phyloP scores from a whole-genome alignment of 345 rosid genomes.

The Cardamine occulta region DNA sequence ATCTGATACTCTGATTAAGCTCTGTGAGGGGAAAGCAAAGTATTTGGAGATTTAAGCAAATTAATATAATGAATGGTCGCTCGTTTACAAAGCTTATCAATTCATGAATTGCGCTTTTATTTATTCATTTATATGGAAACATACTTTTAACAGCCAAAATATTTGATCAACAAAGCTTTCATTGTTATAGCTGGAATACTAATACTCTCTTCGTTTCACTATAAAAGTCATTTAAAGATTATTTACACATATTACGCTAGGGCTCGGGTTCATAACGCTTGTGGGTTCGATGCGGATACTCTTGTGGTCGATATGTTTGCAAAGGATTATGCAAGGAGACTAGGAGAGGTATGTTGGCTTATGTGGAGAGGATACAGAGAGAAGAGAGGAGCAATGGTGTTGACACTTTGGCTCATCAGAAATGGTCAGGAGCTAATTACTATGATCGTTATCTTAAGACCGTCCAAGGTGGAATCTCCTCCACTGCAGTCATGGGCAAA shows the following conservation, averaged over 20 bases:
- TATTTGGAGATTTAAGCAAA: background rate
- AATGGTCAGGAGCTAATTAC: constrained; percentile 97
- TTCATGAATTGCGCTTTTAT: background rate
- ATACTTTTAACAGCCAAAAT: background rate
- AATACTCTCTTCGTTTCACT: background rate
- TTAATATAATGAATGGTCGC: background rate
- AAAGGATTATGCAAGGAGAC: constrained; percentile 57
- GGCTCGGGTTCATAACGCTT: constrained; percentile 92
- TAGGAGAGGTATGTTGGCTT: constrained; percentile 87
- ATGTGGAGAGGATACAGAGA: constrained; percentile 95
- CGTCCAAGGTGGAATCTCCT: constrained; percentile 93
- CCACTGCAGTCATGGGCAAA: constrained; percentile 99
- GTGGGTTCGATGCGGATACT: constrained; percentile 93
- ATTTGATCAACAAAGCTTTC: background rate
- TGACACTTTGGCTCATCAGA: constrained; percentile 95
- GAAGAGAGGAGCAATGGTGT: constrained; percentile 94
- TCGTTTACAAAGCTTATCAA: background rate
- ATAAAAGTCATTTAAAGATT: background rate
- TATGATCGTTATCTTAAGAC: constrained; percentile 89
- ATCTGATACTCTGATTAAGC: background rate
- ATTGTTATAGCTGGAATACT: background rate
- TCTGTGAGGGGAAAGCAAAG: background rate
- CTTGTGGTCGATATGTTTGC: constrained; percentile 85
- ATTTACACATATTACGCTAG: constrained; percentile 40
- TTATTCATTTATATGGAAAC: background rate